These are phyloP conservation scores for Mortierella sp. DNA, from an alignment of 371 early-diverging fungal genomes.

Conservation along the genomic window DNA sequence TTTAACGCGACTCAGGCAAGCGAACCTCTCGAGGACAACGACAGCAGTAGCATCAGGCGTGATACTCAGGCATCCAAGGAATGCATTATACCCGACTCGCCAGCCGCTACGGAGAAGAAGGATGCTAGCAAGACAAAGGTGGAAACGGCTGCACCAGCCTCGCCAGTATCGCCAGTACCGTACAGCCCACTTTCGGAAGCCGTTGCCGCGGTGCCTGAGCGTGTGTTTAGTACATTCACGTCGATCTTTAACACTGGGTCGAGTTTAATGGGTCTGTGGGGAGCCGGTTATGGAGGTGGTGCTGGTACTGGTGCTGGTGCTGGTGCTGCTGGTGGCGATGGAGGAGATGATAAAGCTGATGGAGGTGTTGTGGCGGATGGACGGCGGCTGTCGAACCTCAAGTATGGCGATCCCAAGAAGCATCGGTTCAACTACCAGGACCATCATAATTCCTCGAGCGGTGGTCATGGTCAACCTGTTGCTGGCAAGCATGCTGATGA, in stretches of 20 bases:
- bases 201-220: constrained; percentile 9
- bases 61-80: background rate
- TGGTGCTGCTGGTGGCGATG: background rate
- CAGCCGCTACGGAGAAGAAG: background rate
- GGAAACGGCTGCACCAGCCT: background rate
- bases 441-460: background rate
- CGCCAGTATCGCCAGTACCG: background rate
- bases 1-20: constrained; percentile 7
- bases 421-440: constrained; percentile 17
- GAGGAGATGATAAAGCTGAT: background rate
- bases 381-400: constrained; percentile 15
- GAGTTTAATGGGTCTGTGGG: constrained; percentile 44
- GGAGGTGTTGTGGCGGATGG: constrained; percentile 5
- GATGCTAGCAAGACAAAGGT: background rate
- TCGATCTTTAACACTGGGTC: constrained; percentile 47
- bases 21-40: background rate
- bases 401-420: constrained; percentile 28
- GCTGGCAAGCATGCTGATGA: constrained; percentile 18
- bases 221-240: constrained; percentile 25
- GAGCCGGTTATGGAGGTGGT: background rate
- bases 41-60: background rate
- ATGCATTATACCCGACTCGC: background rate
- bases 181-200: background rate
- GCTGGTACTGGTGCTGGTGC: background rate
- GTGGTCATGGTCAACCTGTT: background rate